Conservation (phyloP, 2,329 filamentous ascomycete genomes). For the Aureobasidium subglaciale region DNA sequence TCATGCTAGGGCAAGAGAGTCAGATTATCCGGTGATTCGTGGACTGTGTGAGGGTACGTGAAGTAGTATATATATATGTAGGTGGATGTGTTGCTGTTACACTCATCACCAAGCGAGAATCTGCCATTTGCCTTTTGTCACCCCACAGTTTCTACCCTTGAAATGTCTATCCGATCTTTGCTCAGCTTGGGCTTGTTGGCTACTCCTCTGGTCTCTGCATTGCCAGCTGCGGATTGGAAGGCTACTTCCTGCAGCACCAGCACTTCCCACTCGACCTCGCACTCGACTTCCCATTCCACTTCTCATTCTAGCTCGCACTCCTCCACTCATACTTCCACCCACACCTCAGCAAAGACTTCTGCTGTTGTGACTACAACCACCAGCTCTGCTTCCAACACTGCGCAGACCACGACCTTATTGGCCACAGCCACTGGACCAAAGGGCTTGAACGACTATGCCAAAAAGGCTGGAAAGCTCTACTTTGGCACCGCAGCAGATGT, state of each 20-base stretch:
- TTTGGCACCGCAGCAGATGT: slow-evolving; percentile 56
- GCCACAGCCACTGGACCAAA: not conserved
- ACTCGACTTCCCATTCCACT: not conserved
- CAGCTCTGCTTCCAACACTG: slow-evolving; percentile 7
- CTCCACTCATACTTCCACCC: not conserved
- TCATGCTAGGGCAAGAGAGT: not conserved
- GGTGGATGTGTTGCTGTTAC: not conserved
- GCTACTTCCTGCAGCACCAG: slow-evolving; percentile 11
- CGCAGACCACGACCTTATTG: slow-evolving; percentile 9
- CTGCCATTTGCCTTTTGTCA: slow-evolving; percentile 4
- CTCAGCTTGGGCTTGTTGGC: slow-evolving; percentile 13
- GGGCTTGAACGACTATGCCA: slow-evolving; percentile 47
- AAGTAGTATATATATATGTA: slow-evolving; percentile 10
- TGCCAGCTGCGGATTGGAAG: slow-evolving; percentile 11
- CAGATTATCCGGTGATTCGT: slow-evolving; percentile 8
- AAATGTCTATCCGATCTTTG: slow-evolving; percentile 15
- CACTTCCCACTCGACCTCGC: slow-evolving; percentile 3
- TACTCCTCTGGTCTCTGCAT: slow-evolving; percentile 4
- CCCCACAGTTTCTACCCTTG: not conserved
- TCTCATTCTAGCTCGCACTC: not conserved
- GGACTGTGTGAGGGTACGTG: not conserved
- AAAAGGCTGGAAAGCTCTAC: slow-evolving; percentile 47
- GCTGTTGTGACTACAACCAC: not conserved
- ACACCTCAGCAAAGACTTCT: not conserved
- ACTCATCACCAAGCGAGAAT: slow-evolving; percentile 3